Percentiles rank a stretch among this genome's conserved stretches.
phyloP scores from a whole-genome alignment of 1,284 basidiomycete genomes.

The Neolentinus lepideus region DNA sequence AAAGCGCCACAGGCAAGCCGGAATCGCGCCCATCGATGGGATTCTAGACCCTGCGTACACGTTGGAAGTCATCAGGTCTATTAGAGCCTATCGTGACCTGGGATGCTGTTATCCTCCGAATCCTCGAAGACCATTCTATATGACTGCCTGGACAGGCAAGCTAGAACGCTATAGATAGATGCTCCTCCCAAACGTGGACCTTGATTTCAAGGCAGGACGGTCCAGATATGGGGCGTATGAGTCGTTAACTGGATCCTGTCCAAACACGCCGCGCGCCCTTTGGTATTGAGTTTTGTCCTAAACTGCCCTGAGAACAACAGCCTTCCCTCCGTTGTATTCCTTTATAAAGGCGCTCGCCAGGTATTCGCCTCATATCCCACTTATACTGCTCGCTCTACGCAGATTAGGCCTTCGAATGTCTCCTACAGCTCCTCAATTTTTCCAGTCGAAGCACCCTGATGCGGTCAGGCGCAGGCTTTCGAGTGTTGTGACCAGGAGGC shows the following conservation, averaged over 20 bases:
- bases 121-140: background rate
- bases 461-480: conserved; percentile 63
- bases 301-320: background rate
- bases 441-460: conserved; percentile 55
- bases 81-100: background rate
- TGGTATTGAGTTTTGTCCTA: background rate
- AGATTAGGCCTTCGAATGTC: background rate
- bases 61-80: background rate
- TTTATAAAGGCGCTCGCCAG: background rate
- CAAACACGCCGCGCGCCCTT: background rate
- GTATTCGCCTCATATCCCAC: background rate
- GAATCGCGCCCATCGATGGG: background rate
- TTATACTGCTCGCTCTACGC: background rate
- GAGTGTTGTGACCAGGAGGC: conserved; percentile 37
- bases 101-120: background rate
- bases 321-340: background rate
- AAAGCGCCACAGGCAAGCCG: background rate
- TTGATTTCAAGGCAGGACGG: no score
- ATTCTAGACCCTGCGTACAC: background rate
- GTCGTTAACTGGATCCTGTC: background rate
- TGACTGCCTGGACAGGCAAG: background rate
- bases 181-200: background rate
- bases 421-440: conserved; percentile 24
- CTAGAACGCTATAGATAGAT: background rate
- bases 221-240: background rate